These are phyloP conservation scores for Larix sibirica DNA, from an alignment of 83 land plant genomes.

Conservation along the genomic window DNA sequence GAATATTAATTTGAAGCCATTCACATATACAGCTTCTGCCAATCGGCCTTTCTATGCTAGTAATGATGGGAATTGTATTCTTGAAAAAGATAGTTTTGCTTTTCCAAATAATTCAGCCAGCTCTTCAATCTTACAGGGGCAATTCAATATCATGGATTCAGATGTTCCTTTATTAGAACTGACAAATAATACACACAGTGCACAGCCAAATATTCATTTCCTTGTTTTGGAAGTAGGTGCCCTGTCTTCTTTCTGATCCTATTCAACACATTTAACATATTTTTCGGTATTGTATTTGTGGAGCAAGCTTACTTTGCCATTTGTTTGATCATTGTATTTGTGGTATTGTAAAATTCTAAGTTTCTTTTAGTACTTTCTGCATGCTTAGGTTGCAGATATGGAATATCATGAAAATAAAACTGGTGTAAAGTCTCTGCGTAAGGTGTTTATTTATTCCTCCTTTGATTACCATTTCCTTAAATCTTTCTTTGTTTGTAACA, in stretches of 20 bases:
- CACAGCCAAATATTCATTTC: constrained; percentile 28
- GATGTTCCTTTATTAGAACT: constrained; percentile 1
- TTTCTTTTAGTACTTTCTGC: background rate
- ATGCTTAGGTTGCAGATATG: constrained; percentile 30
- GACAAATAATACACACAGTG: background rate
- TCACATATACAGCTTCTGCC: background rate
- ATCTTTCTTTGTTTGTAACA: background rate
- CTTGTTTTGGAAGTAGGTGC: constrained; percentile 42
- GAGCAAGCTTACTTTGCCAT: background rate
- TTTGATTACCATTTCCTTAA: background rate
- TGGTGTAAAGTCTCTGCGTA: background rate
- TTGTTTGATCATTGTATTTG: background rate
- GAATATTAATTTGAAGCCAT: background rate
- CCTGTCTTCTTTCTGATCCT: constrained; percentile 9
- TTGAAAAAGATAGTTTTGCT: constrained; percentile 5
- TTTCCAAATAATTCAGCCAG: background rate
- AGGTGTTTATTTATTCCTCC: background rate
- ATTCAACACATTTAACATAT: background rate
- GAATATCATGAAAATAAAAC: constrained; percentile 2
- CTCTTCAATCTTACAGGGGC: background rate
- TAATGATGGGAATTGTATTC: background rate
- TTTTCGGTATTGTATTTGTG: background rate
- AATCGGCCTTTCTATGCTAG: background rate
- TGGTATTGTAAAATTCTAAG: background rate
- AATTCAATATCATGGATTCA: background rate